Conservation (phyloP, 2,329 filamentous ascomycete genomes). For the Fusarium musae region DNA sequence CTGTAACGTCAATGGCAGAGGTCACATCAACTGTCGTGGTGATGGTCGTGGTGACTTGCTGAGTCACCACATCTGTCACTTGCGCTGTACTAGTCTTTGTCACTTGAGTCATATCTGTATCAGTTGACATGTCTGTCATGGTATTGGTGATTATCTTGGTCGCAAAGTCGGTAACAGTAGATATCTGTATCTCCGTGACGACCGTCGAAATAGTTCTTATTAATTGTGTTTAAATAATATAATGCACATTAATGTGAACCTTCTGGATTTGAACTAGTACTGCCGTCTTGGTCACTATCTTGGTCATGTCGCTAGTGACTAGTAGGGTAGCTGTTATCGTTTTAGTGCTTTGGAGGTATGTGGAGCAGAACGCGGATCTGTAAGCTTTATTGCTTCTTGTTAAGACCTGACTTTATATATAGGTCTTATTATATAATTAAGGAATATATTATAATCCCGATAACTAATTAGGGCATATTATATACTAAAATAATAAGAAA, state of each 20-base stretch:
- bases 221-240: not conserved
- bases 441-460: too few relatives aligned
- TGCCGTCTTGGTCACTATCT: not conserved
- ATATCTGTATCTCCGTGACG: not conserved
- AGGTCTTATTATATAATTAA: too few relatives aligned
- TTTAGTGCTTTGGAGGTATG: not conserved
- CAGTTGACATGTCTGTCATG: not conserved
- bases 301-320: not conserved
- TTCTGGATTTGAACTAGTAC: rapidly evolving
- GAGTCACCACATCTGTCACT: not conserved
- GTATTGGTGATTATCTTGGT: not conserved
- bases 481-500: too few relatives aligned
- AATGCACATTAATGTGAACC: not conserved
- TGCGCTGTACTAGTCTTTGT: rapidly evolving
- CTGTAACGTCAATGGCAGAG: not conserved
- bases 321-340: not conserved
- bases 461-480: too few relatives aligned
- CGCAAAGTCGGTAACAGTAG: not conserved
- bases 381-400: not conserved
- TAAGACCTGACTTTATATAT: too few relatives aligned
- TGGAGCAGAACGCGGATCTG: not conserved
- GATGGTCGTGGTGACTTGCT: not conserved
- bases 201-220: not conserved
- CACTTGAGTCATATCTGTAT: not conserved
- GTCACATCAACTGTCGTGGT: not conserved